Conservation (phyloP, 768 basidiomycete species). For the Suillus paluster region DNA sequence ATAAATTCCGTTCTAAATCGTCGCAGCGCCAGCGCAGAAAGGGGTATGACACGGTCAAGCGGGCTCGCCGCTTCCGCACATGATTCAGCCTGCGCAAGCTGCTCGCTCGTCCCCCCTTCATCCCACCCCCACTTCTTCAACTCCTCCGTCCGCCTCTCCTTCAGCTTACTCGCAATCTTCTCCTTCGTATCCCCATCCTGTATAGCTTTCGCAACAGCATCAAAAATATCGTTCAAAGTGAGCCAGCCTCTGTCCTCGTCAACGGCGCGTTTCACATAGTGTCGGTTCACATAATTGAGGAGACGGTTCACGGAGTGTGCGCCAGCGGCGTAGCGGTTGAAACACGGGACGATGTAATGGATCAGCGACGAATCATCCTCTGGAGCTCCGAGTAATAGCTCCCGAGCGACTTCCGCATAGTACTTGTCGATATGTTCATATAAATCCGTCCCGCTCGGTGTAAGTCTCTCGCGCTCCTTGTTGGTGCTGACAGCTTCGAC, state of each 20-base stretch:
- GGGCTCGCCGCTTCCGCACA: conserved; percentile 77
- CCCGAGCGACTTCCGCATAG: conserved; percentile 62
- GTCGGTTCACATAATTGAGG: conserved; percentile 71
- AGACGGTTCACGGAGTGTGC: conserved; percentile 72
- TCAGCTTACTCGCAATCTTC: conserved; percentile 59
- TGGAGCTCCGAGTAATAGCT: conserved; percentile 65
- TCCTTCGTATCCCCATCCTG: conserved; percentile 59
- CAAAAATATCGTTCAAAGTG: conserved; percentile 64
- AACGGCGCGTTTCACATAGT: conserved; percentile 75
- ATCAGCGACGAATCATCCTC: conserved; percentile 69
- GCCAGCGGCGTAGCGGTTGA: conserved; percentile 71
- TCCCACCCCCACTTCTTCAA: conserved; percentile 73
- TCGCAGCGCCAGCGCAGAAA: conserved; percentile 67
- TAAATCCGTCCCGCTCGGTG: conserved; percentile 64
- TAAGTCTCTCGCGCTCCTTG: conserved; percentile 30
- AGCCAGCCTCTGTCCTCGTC: conserved; percentile 85
- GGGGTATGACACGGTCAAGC: conserved; percentile 65
- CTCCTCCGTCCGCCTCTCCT: conserved; percentile 64
- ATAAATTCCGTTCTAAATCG: conserved; percentile 75
- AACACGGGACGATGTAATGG: conserved; percentile 72
- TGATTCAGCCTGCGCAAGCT: conserved; percentile 61
- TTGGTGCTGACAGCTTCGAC: conserved; percentile 49
- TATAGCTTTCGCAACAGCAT: conserved; percentile 58
- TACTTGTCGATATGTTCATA: conserved; percentile 78
- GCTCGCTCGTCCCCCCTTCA: conserved; percentile 52